Base-by-base conservation (phyloP, 495 filamentous ascomycete species). In the Saxophila tyrrhenica region DNA sequence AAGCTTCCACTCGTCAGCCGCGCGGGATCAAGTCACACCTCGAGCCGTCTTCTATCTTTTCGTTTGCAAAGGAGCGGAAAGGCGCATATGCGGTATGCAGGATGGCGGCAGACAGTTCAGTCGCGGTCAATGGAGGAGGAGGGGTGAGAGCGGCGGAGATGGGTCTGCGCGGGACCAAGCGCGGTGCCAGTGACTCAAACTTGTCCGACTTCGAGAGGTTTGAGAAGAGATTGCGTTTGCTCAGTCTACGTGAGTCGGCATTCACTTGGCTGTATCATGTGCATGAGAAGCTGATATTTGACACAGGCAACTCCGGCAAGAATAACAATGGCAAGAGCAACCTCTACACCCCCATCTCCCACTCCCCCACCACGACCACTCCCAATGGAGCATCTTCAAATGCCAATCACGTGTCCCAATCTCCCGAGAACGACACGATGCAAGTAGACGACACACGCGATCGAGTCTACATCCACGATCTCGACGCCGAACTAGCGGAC, bases 381-480 rank as follows among this genome's bases (percentile, higher is more conserved):
- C 41, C 41, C 3, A 20, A 24, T 35, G 57, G 39, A 47, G 58
- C 16, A 48, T 39, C 38, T 47, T 48, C 39, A 29, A 56, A 17
- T 48, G 32, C 24, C 17, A 45, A 22, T 22, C 41, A 44, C n/a
- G 41, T 44, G 41, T 3, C 41, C 7, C 7, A 51, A 32, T 13
- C 16, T 15, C 43, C 57, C 44, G 66, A 68, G n/a, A 69, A 75
- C 54, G 83, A 90, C 59, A 57, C 67, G 35, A 94, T 98, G 92
- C 76, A 86, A 48, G 69, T 97, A 50, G 92, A 98, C 71, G 83
- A 95, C 67, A 84, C 89, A 17, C 83, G 84, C 58, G 72, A 91
- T 68, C 87, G 82, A 53, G 78, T 95, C 50, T 98, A 89, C 73
- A 89, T 98, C 64, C 78, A 90, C 73, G 79, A 92, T 65, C 73